Evolutionary conservation across 2,329 filamentous ascomycete genomes (phyloP), one percentile per base, ranked within the genome.

Genomic region (Aspergillus amoenus): DNA sequence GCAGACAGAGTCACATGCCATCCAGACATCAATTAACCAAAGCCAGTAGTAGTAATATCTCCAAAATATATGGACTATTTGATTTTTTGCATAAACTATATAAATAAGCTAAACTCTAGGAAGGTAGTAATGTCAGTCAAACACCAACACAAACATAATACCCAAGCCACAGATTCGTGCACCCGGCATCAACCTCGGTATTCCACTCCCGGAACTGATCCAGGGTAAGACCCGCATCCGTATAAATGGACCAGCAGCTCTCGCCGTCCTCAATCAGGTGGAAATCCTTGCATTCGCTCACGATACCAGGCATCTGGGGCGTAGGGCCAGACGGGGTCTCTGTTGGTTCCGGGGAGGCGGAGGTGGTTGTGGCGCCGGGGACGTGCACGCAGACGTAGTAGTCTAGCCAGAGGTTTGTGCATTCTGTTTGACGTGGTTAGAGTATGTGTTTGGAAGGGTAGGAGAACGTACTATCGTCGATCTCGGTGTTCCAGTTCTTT

Each of bases 371-470:
- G 37, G 41, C 27, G 30, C 41, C 54, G 6, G 47, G 22, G 2
- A 50, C 27, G 6, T 41, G 17, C 4, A 56, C 47, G 17, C 54
- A 56, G 18, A 56, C 24, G 32, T 56, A 56, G 47, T 56, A 56
- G 30, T 46, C 54, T 4, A 46, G 18, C 40, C 40, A 56, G 12
- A 56, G 54, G 40, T 49, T 39, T 12, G 18, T 17, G 40, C 54
- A 56, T 15, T 44, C 50, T 52, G 17, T 41, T 27, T 18, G 18
- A 18, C 18, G 18, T 18, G 18, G 12, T 32, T 43, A 43, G 39
- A 43, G 37, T 21, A 3, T 21, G 21, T 4, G 3, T 21, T 18
- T 18, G 2, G 18, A 21, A 21, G 3, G 3, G 21, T 1, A 21
- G 21, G 21, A 21, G 21, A 21, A 21, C 3, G 3, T 21, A 21